Conservation (phyloP, 148 eudicot species). For the Fagopyrum homotropicum region DNA sequence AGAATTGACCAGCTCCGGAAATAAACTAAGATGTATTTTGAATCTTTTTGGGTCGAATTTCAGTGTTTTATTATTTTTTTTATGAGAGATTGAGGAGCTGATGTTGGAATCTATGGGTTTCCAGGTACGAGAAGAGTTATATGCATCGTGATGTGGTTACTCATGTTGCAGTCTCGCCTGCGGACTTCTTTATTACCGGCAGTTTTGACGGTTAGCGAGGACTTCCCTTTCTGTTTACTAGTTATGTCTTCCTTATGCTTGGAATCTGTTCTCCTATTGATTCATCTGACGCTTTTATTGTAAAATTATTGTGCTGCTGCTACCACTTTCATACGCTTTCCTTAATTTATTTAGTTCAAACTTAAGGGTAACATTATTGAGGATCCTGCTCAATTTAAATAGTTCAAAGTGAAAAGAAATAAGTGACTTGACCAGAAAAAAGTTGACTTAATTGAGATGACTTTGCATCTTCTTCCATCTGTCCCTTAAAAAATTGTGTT, state of each 20-base stretch:
- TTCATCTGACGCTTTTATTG: not conserved
- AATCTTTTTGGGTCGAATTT: not conserved
- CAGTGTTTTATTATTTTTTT: not conserved
- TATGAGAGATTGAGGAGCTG: not conserved
- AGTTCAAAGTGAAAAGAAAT: not conserved
- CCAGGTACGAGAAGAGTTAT: slow-evolving; percentile 96
- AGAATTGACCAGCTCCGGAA: not conserved
- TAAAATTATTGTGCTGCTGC: not conserved
- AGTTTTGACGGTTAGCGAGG: slow-evolving; percentile 76
- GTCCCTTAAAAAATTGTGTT: not conserved
- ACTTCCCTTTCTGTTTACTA: not conserved
- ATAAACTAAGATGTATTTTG: not conserved
- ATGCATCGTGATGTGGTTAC: slow-evolving; percentile 99
- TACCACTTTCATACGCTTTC: too few species aligned
- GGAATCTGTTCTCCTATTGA: not conserved
- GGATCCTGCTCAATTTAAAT: not conserved
- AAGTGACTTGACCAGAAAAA: not conserved
- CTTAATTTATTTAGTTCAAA: too few species aligned
- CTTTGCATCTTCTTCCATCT: not conserved
- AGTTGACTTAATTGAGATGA: slow-evolving; percentile 2
- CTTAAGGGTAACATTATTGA: too few species aligned
- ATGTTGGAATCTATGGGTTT: slow-evolving; percentile 11
- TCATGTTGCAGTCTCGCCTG: slow-evolving; percentile 84
- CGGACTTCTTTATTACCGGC: slow-evolving; percentile 92
- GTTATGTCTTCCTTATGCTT: not conserved